Evolutionary conservation across 1,284 basidiomycete genomes (phyloP).

Genomic region (Gymnopus androsaceus): DNA sequence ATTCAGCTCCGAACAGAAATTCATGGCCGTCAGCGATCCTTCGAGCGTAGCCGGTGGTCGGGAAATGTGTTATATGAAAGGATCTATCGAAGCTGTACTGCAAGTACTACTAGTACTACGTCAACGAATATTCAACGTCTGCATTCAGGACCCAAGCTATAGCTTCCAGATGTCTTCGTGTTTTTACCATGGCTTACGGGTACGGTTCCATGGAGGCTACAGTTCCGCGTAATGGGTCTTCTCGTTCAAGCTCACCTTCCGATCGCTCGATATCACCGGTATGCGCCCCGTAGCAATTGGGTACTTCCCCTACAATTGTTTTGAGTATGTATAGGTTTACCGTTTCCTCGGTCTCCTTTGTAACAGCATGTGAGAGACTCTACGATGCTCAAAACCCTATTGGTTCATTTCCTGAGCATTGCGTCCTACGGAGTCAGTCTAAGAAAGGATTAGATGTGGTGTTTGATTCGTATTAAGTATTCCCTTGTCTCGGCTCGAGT

Average conservation of each 20-base stretch:
- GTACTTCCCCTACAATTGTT: no score
- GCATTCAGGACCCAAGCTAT: conserved; percentile 74
- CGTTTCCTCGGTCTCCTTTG: no score
- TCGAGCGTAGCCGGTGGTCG: conserved; percentile 41
- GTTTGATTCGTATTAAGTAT: no score
- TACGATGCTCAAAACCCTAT: no score
- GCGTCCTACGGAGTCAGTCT: no score
- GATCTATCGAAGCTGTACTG: conserved; percentile 87
- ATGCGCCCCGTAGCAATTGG: no score
- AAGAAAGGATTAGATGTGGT: no score
- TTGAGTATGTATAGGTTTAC: no score
- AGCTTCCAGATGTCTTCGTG: conserved; percentile 77
- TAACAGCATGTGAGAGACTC: no score
- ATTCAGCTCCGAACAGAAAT: conserved; percentile 93
- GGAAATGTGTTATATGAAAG: conserved; percentile 90
- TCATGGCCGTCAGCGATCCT: conserved; percentile 79
- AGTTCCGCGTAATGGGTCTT: conserved; percentile 19
- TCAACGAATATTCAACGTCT: conserved; percentile 82
- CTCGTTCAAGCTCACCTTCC: conserved; percentile 21
- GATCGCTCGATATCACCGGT: conserved; percentile 8
- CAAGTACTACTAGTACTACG: conserved; percentile 88
- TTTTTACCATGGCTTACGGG: conserved; percentile 91
- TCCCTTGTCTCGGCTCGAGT: no score
- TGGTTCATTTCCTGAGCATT: no score
- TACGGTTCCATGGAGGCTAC: conserved; percentile 56